Conservation (phyloP, 2,329 filamentous ascomycete genomes). For the Stagonosporopsis cucurbitacearum region DNA sequence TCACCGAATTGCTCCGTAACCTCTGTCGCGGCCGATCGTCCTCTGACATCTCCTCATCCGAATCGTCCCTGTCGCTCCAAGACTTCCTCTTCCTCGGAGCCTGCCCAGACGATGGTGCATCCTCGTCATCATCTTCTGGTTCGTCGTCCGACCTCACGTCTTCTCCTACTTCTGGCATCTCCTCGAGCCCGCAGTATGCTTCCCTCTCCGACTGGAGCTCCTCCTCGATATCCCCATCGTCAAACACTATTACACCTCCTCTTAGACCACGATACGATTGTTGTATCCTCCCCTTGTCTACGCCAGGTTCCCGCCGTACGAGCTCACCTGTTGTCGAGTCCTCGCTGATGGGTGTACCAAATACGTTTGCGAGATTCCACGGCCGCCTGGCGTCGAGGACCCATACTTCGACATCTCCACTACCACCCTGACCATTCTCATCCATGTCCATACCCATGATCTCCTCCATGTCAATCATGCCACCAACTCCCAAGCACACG, state of each 20-base stretch:
- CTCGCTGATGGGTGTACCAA: constrained; percentile 65
- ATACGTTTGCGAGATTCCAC: constrained; percentile 94
- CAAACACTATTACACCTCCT: constrained; percentile 91
- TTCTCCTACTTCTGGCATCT: constrained; percentile 90
- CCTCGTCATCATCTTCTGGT: constrained; percentile 49
- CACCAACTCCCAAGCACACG: constrained; percentile 90
- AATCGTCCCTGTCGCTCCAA: constrained; percentile 66
- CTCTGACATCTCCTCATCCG: constrained; percentile 68
- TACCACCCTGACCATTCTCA: constrained; percentile 66
- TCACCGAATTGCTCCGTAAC: constrained; percentile 85
- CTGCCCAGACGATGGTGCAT: constrained; percentile 46
- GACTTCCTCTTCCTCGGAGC: constrained; percentile 50
- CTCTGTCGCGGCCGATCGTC: constrained; percentile 79
- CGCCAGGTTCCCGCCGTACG: constrained; percentile 65
- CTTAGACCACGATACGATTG: constrained; percentile 76
- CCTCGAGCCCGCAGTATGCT: constrained; percentile 82
- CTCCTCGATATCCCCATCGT: constrained; percentile 93
- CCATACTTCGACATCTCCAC: constrained; percentile 93
- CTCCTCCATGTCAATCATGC: constrained; percentile 84
- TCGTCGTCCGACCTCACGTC: constrained; percentile 67
- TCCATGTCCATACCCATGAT: constrained; percentile 77
- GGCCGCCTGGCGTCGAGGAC: constrained; percentile 88
- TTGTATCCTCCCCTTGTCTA: constrained; percentile 75
- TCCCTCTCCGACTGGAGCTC: constrained; percentile 76
- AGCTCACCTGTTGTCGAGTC: constrained; percentile 58